These are phyloP conservation scores for Barbarea vulgaris DNA, from an alignment of 345 rosid species.

Conservation along the genomic window DNA sequence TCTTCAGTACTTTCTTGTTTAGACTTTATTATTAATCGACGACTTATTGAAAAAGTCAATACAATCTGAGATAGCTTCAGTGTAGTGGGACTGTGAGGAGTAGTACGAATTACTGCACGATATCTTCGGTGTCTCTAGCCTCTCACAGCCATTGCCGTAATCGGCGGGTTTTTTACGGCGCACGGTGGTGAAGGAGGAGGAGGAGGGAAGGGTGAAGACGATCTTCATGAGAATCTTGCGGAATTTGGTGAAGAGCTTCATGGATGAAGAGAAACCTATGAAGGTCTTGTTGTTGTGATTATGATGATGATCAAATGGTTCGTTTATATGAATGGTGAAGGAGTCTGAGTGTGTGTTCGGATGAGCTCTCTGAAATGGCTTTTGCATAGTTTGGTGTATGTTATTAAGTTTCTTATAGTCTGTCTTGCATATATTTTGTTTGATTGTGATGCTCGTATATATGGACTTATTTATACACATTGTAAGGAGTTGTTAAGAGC, in stretches of 20 bases:
- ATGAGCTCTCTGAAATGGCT: conserved; percentile 27
- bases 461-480: conserved; percentile 29
- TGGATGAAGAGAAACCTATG: conserved; percentile 48
- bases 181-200: conserved; percentile 22
- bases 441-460: conserved; percentile 26
- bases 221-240: conserved; percentile 69
- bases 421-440: conserved; percentile 31
- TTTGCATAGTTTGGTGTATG: conserved; percentile 34
- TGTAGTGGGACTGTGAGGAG: conserved; percentile 82
- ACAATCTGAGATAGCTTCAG: conserved; percentile 85
- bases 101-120: conserved; percentile 79
- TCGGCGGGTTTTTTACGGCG: conserved; percentile 11
- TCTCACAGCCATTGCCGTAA: conserved; percentile 37
- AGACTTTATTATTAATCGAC: conserved; percentile 33
- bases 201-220: conserved; percentile 50
- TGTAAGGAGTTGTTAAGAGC: conserved; percentile 12
- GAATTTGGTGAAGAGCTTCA: conserved; percentile 74
- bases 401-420: conserved; percentile 17
- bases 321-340: conserved; percentile 48
- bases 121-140: conserved; percentile 76
- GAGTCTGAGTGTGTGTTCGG: conserved; percentile 23
- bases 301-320: conserved; percentile 23
- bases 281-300: conserved; percentile 29
- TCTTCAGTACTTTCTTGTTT: conserved; percentile 29
- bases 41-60: conserved; percentile 83